Percentiles rank a stretch among this genome's conserved stretches.
These are phyloP conservation scores for Letharia columbiana DNA, from an alignment of 495 filamentous ascomycete species.

Conservation along the genomic window DNA sequence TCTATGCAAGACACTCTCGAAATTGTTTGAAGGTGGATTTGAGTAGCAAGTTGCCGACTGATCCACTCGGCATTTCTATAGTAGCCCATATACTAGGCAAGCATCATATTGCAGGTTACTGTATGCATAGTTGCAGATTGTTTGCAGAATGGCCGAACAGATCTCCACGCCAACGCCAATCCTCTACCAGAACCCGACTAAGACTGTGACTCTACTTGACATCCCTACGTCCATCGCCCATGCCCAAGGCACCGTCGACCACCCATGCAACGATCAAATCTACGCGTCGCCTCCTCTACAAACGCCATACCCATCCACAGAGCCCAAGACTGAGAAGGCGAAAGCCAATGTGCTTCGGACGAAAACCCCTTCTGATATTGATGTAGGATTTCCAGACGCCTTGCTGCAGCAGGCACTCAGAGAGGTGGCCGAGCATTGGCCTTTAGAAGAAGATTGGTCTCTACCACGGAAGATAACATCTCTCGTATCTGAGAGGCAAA, in stretches of 20 bases:
- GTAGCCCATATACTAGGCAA: not conserved
- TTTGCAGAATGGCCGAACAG: conserved; percentile 2
- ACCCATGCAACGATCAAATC: conserved; percentile 19
- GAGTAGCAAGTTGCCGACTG: not conserved
- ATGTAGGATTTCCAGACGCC: conserved; percentile 30
- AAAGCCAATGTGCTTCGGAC: conserved; percentile 32
- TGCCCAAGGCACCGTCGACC: conserved; percentile 16
- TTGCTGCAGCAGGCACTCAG: conserved; percentile 28
- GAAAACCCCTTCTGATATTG: conserved; percentile 24
- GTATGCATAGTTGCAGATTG: not conserved
- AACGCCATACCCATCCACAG: conserved; percentile 33
- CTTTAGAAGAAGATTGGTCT: conserved; percentile 18
- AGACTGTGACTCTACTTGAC: conserved; percentile 49
- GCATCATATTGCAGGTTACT: not conserved
- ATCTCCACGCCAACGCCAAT: conserved; percentile 25
- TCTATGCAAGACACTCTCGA: not conserved
- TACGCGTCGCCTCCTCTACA: conserved; percentile 31
- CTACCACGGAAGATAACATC: conserved; percentile 11
- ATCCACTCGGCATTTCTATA: not conserved
- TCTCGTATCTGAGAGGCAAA: conserved; percentile 1
- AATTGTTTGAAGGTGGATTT: not conserved
- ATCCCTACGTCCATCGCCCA: conserved; percentile 52
- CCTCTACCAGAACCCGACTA: conserved; percentile 42
- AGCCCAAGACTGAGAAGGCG: conserved; percentile 38
- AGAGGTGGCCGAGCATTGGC: conserved; percentile 13